Percentiles rank a stretch among this genome's conserved stretches.
Evolutionary conservation across 805 yeast genomes (phyloP).

Genomic region (Diddensiella caesifluorescens): DNA sequence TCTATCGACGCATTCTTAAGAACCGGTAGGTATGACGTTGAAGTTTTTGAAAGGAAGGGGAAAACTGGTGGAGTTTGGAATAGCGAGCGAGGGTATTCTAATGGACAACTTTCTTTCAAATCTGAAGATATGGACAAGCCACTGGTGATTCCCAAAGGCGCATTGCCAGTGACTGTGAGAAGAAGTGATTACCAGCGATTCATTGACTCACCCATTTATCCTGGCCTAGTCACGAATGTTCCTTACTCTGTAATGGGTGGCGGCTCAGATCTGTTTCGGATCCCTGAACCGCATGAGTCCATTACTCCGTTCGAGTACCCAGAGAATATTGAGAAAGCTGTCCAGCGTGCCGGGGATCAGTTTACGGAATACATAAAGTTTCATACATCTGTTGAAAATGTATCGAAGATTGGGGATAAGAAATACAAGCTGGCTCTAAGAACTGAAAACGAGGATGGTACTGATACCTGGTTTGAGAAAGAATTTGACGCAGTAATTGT

Average conservation of each 20-base stretch:
- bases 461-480: conserved; percentile 8
- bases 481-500: conserved; percentile 56
- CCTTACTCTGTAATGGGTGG: conserved; percentile 63
- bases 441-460: conserved; percentile 32
- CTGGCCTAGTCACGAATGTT: conserved; percentile 63
- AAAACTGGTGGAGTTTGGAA: conserved; percentile 79
- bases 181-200: no score
- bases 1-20: conserved; percentile 41
- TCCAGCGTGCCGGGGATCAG: conserved; percentile 48
- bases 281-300: conserved; percentile 29
- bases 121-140: conserved; percentile 32
- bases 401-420: conserved; percentile 32
- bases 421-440: no score
- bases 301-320: conserved; percentile 55
- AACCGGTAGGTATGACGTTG: conserved; percentile 44
- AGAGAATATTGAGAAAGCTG: conserved; percentile 54
- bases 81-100: no score
- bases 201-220: conserved; percentile 63
- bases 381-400: conserved; percentile 43
- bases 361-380: conserved; percentile 40
- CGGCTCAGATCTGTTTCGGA: conserved; percentile 44
- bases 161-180: no score
- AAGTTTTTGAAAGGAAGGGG: conserved; percentile 54
- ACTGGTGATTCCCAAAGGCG: no score
- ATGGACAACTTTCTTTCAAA: no score